Evolutionary conservation across 2,329 filamentous ascomycete genomes (phyloP).

Genomic region (Colletotrichum sidae): DNA sequence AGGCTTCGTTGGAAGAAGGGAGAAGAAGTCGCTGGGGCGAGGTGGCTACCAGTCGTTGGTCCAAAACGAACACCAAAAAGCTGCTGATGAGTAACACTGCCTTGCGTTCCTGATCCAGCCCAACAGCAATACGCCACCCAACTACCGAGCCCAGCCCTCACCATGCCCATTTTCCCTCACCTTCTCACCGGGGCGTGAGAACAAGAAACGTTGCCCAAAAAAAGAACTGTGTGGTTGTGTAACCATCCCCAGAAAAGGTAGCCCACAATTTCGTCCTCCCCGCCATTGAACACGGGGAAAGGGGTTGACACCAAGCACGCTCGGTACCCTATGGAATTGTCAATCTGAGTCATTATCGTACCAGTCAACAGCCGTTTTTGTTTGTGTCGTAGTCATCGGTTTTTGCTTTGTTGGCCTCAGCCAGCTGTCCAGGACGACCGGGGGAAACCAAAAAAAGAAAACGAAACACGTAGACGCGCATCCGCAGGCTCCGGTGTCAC

Average conservation of each 20-base stretch:
- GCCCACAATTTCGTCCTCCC: conserved; percentile 10
- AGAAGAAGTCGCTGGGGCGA: conserved; percentile 4
- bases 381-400: neutral
- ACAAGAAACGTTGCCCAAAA: neutral
- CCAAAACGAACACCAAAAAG: neutral
- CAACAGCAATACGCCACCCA: conserved; percentile 33
- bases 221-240: neutral
- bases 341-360: conserved; percentile 22
- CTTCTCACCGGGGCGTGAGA: neutral
- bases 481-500: conserved; percentile 28
- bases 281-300: conserved; percentile 26
- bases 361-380: neutral
- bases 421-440: neutral
- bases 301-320: neutral
- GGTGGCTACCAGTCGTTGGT: neutral
- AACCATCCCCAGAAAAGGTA: conserved; percentile 22
- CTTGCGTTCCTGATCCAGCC: conserved; percentile 31
- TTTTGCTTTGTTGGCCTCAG: conserved; percentile 2
- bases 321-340: conserved; percentile 2
- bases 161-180: neutral
- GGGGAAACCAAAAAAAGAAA: neutral
- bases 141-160: conserved; percentile 29
- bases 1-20: conserved; percentile 14
- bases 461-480: neutral
- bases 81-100: conserved; percentile 4